Evolutionary conservation across 192 early-diverging fungal genomes (phyloP), one percentile per base, ranked within the genome.

Genomic region (Backusella parvicylindrica): DNA sequence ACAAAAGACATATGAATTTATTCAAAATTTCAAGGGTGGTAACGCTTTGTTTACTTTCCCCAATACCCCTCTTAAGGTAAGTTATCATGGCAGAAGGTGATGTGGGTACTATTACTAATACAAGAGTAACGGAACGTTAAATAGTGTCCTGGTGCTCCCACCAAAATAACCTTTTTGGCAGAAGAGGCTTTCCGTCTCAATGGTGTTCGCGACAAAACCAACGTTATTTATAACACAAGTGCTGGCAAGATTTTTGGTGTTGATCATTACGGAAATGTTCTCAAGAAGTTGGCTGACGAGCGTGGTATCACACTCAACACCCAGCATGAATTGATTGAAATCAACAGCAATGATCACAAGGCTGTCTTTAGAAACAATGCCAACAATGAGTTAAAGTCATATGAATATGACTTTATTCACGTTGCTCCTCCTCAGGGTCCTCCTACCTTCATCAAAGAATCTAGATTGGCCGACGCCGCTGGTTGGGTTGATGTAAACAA

Each of bases 41-140:
- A 91, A 89, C 65, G 95, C 95, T 15, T 79, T 96, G 49, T 96
- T 96, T 77, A 96, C 95, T 23, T 93, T 95, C 88, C 95, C 95
- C 32, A 85, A 87, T 33, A 92, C 93, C 13, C 94, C 95, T 9
- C 89, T 95, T 80, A 96, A 96, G 74, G 81, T 82, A 72, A 49
- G 64, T 16, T 31, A 43, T 0, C 13, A 16, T 21, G 30, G 21
- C 2, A 26, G 12, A 33, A 69, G 3, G 12, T 49, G 18, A 67
- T 26, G n/a, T n/a, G n/a, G 9, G 23, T 12, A 3, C 16, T 36
- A 56, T 18, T 31, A 37, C 60, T 63, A 31, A 37, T 30, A 21
- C 18, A 60, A 13, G 23, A 28, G 38, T 30, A 23, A 70, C 77
- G 53, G 12, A 60, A 60, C 4, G 3, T 12, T 7, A 28, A 60